These are phyloP conservation scores for Wickerhamomyces queroliae DNA, from an alignment of 805 yeast genomes.

Conservation along the genomic window DNA sequence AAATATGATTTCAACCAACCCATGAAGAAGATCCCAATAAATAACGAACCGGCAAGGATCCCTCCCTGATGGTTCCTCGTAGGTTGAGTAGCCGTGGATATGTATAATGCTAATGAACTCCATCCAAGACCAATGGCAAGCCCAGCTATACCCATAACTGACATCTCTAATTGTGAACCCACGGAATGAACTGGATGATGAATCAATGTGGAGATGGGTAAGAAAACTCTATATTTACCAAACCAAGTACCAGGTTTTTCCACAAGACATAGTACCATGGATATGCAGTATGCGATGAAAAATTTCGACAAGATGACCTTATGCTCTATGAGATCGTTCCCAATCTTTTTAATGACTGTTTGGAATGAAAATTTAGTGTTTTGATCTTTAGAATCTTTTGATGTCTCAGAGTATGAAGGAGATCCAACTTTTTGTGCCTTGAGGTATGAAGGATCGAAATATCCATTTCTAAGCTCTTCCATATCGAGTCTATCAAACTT, in stretches of 20 bases:
- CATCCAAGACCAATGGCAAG: slow-evolving; percentile 37
- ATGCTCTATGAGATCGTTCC: slow-evolving; percentile 14
- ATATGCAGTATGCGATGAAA: slow-evolving; percentile 33
- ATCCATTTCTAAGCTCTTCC: slow-evolving; percentile 44
- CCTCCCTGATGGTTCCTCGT: slow-evolving; percentile 40
- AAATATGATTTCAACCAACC: slow-evolving; percentile 37
- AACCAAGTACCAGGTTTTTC: slow-evolving; percentile 35
- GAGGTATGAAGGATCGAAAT: slow-evolving; percentile 39
- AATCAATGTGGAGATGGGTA: slow-evolving; percentile 36
- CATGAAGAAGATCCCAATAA: slow-evolving; percentile 30
- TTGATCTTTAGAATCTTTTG: not conserved
- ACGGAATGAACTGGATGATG: slow-evolving; percentile 42
- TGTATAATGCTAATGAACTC: slow-evolving; percentile 36
- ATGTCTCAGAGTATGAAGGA: too few relatives aligned
- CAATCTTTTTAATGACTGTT: slow-evolving; percentile 7
- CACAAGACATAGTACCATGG: slow-evolving; percentile 33
- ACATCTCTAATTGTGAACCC: slow-evolving; percentile 43
- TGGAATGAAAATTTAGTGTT: slow-evolving; percentile 1
- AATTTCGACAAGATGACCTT: slow-evolving; percentile 20
- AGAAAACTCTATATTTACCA: slow-evolving; percentile 33
- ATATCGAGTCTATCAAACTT: slow-evolving; percentile 28
- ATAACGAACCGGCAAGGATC: slow-evolving; percentile 34
- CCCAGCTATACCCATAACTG: slow-evolving; percentile 34
- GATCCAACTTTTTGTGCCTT: slow-evolving; percentile 16
- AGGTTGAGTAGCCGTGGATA: slow-evolving; percentile 35